Evolutionary conservation across 2,329 filamentous ascomycete genomes (phyloP).

Genomic region (Penicillium sp.): DNA sequence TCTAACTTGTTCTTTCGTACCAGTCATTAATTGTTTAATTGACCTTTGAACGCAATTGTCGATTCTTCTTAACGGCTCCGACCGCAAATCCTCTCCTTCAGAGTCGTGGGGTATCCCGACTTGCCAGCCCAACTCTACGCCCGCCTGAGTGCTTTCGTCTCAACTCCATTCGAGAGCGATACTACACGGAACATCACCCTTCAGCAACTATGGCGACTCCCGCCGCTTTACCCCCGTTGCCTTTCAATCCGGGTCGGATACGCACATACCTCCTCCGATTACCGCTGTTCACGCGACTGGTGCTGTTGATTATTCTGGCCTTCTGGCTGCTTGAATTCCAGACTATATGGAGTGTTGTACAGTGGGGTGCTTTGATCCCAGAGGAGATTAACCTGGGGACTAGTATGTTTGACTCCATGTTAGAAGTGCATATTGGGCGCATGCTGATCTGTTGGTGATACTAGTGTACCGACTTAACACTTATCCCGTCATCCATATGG

Average conservation of each 20-base stretch:
- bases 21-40: conserved; percentile 7
- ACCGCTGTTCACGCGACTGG: conserved; percentile 78
- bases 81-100: not conserved
- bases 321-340: conserved; percentile 70
- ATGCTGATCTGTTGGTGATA: conserved; percentile 3
- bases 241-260: conserved; percentile 69
- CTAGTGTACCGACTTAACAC: conserved; percentile 90
- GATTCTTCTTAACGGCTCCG: not conserved
- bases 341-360: conserved; percentile 65
- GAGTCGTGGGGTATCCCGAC: not conserved
- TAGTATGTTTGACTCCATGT: conserved; percentile 54
- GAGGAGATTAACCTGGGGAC: conserved; percentile 67
- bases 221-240: conserved; percentile 49
- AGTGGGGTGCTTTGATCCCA: conserved; percentile 78
- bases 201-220: conserved; percentile 41
- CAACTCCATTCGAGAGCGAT: not conserved
- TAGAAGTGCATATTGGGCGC: not conserved
- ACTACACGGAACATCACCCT: not conserved
- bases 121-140: not conserved
- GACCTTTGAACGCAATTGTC: not conserved
- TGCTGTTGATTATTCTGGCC: conserved; percentile 63
- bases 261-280: conserved; percentile 79
- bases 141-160: not conserved
- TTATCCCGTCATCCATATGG: conserved; percentile 81
- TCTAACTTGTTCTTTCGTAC: not conserved